Evolutionary conservation across 139 green algal species (phyloP).

Genomic region (Chlamydomonas sp.): DNA sequence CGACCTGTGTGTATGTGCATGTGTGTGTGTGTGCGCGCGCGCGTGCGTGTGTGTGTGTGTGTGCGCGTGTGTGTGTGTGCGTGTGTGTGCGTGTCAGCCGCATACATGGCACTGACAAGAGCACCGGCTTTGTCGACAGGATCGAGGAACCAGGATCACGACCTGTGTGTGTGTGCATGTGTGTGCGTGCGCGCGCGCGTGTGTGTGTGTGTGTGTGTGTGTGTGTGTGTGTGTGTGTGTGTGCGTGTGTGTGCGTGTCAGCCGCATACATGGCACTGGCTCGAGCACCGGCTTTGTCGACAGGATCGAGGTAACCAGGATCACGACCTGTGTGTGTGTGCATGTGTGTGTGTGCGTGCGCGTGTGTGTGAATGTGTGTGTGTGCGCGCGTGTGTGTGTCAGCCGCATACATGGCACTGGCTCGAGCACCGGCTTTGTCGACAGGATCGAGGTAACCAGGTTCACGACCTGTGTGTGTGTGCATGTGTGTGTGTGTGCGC

Average conservation of each 20-base stretch:
- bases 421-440: background rate
- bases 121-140: background rate
- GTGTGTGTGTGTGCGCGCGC: background rate
- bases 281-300: background rate
- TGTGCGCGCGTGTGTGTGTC: too few relatives aligned
- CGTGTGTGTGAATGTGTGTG: too few relatives aligned
- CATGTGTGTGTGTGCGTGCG: background rate
- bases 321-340: background rate
- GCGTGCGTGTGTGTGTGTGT: too few relatives aligned
- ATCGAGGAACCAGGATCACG: background rate
- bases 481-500: background rate
- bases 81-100: background rate
- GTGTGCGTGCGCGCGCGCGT: too few relatives aligned
- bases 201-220: too few relatives aligned
- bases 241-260: too few relatives aligned
- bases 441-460: background rate
- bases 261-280: background rate
- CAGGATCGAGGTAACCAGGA: background rate
- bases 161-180: background rate
- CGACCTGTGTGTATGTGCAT: background rate
- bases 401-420: background rate
- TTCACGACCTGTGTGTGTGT: background rate
- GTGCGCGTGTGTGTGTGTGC: too few relatives aligned
- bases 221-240: too few relatives aligned
- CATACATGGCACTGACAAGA: background rate